These are phyloP conservation scores for Pyrenopolyporus hunteri DNA, from an alignment of 495 filamentous ascomycete species.

Conservation along the genomic window DNA sequence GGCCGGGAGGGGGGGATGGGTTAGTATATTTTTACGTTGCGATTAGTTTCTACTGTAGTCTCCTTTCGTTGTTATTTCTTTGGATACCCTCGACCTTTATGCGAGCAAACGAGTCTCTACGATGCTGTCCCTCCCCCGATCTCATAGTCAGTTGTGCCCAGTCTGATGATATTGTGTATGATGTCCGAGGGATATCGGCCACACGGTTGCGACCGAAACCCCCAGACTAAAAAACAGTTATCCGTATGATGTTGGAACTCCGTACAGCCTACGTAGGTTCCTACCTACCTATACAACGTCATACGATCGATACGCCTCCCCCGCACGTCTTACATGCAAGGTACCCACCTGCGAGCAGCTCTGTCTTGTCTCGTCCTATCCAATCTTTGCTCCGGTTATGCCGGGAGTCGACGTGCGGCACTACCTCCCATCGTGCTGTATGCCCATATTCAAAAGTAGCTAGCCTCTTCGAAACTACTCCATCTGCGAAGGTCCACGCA, in stretches of 20 bases:
- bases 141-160: too few relatives aligned
- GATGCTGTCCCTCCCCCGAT: too few relatives aligned
- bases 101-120: too few relatives aligned
- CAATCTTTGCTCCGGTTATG: constrained; percentile 18
- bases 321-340: constrained; percentile 14
- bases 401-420: constrained; percentile 1
- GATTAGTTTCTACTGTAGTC: too few relatives aligned
- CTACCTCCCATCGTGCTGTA: not conserved
- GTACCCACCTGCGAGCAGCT: constrained; percentile 2
- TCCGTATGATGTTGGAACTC: not conserved
- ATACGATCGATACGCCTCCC: constrained; percentile 17
- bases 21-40: not conserved
- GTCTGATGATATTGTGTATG: too few relatives aligned
- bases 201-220: too few relatives aligned
- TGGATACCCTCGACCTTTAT: too few relatives aligned
- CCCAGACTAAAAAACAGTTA: too few relatives aligned
- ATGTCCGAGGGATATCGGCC: too few relatives aligned
- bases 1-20: too few relatives aligned
- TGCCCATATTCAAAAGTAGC: not conserved
- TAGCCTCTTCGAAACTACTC: not conserved
- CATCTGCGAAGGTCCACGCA: not conserved
- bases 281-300: constrained; percentile 14
- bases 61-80: too few relatives aligned
- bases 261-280: not conserved
- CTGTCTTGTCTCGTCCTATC: too few relatives aligned